Conservation (phyloP, 768 basidiomycete species). For the Lactifluus echinatus region DNA sequence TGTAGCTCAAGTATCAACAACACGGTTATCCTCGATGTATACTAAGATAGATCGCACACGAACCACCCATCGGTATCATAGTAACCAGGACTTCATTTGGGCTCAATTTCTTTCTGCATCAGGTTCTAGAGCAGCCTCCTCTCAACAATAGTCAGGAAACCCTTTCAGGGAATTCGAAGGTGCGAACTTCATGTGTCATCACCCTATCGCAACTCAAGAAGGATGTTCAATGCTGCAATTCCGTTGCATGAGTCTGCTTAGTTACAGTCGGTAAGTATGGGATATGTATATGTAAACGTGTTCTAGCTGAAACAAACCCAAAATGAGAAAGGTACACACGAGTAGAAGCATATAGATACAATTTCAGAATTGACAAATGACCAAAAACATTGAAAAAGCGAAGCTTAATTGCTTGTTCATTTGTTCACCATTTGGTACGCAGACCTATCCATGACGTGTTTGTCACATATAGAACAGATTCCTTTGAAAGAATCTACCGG, state of each 20-base stretch:
- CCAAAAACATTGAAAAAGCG: not conserved
- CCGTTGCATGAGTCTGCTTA: not conserved
- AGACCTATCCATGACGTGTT: slow-evolving; percentile 74
- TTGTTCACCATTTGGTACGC: slow-evolving; percentile 84
- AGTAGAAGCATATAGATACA: not conserved
- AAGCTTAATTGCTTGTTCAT: slow-evolving; percentile 30
- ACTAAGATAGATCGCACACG: too few relatives aligned
- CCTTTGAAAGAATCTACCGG: slow-evolving; percentile 75
- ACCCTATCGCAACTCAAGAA: too few relatives aligned
- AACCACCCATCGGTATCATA: too few relatives aligned
- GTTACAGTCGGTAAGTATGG: not conserved
- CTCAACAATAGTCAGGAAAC: too few relatives aligned
- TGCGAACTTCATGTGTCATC: too few relatives aligned
- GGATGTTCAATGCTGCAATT: not conserved
- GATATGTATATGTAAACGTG: not conserved
- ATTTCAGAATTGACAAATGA: not conserved
- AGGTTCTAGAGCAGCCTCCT: too few relatives aligned
- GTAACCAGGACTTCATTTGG: too few relatives aligned
- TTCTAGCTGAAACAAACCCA: not conserved
- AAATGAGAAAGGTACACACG: not conserved
- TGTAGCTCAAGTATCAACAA: too few relatives aligned
- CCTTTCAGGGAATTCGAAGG: too few relatives aligned
- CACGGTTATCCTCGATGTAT: too few relatives aligned
- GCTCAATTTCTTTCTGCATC: too few relatives aligned
- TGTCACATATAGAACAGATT: slow-evolving; percentile 80